phyloP scores from a whole-genome alignment of 768 basidiomycete species.

The Gautieria morchelliformis region DNA sequence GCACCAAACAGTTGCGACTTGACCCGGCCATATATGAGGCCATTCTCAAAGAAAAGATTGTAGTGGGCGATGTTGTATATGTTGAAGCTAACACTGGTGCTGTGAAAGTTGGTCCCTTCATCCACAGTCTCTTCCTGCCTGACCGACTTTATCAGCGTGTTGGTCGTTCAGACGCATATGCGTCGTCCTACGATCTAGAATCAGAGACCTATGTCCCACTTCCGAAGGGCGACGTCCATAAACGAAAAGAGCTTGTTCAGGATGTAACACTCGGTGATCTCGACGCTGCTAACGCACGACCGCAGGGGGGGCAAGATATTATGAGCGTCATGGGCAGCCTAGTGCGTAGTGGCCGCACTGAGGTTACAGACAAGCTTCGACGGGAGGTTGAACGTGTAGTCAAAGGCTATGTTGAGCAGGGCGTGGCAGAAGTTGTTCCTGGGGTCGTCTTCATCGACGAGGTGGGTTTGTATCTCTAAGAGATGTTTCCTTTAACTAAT shows the following conservation, averaged over 20 bases:
- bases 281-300: conserved; percentile 92
- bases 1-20: conserved; percentile 88
- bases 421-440: conserved; percentile 94
- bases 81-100: conserved; percentile 91
- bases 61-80: conserved; percentile 94
- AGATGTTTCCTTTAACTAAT: not conserved
- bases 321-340: conserved; percentile 93
- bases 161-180: conserved; percentile 94
- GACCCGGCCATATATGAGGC: conserved; percentile 98
- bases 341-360: conserved; percentile 87
- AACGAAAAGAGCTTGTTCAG: conserved; percentile 90
- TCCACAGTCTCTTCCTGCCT: not conserved
- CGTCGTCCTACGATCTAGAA: conserved; percentile 94
- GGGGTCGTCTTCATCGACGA: conserved; percentile 99
- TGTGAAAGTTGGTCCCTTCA: conserved; percentile 65
- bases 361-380: conserved; percentile 93
- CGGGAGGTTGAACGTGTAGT: conserved; percentile 97
- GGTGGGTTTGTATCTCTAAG: conserved; percentile 35
- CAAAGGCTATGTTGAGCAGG: conserved; percentile 94
- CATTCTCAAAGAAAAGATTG: conserved; percentile 93
- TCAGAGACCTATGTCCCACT: conserved; percentile 97
- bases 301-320: conserved; percentile 95
- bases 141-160: conserved; percentile 52
- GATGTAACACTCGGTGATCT: conserved; percentile 92
- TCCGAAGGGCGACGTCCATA: conserved; percentile 95